Conservation (phyloP, 768 basidiomycete species). For the Suillus americanus region DNA sequence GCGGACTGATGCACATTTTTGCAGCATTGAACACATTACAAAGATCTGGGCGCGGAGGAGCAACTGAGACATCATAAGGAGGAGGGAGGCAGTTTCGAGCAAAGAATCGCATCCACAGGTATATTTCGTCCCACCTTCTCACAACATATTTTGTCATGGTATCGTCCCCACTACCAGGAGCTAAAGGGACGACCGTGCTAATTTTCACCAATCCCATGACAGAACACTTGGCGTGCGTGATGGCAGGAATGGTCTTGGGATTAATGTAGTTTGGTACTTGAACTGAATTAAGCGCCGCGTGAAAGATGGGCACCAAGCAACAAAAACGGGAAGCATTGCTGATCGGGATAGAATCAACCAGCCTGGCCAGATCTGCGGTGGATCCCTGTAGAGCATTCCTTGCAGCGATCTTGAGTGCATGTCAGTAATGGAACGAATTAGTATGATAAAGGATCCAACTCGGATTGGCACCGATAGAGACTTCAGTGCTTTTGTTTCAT, state of each 20-base stretch:
- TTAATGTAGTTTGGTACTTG: background rate
- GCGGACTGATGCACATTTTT: background rate
- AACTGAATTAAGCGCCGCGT: background rate
- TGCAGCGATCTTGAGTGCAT: background rate
- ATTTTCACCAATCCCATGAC: background rate
- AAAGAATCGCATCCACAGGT: background rate
- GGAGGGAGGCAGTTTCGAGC: slow-evolving; percentile 1
- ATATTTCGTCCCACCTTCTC: background rate
- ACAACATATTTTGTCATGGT: background rate
- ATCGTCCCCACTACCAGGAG: background rate
- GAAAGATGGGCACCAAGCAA: background rate
- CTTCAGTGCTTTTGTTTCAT: background rate
- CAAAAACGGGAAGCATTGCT: background rate
- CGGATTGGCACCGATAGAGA: background rate
- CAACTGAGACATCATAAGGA: background rate
- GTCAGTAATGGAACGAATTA: background rate
- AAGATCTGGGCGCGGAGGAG: background rate
- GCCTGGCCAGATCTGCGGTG: background rate
- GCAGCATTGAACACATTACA: background rate
- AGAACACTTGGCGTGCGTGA: background rate
- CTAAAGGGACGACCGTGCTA: background rate
- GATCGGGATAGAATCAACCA: background rate
- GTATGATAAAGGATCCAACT: background rate
- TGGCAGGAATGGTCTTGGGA: background rate
- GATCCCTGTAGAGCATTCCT: background rate